Base-by-base conservation (phyloP, 2,329 filamentous ascomycete genomes). In the Scolecobasidium constrictum region DNA sequence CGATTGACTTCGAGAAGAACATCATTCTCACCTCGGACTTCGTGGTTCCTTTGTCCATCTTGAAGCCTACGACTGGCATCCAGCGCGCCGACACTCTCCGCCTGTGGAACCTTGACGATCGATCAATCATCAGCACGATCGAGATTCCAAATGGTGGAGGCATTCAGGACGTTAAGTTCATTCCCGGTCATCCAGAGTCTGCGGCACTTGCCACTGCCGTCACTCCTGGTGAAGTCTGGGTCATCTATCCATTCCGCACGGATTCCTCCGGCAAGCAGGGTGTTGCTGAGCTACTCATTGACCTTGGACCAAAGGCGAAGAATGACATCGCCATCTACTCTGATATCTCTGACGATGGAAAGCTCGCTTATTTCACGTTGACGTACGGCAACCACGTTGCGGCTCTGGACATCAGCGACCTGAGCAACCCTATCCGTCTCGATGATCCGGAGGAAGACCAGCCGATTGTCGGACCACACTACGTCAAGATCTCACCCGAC, bases 101-200 rank as follows among this genome's bases (percentile, higher is more conserved):
- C 3, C 67, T 80, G 2, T 80, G 75, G 75, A 67, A 75, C 42
- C 61, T 79, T 4, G 51, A 61, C 15, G 57, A 58, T 15, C 66
- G 71, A 41, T 72, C 62, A 39, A 79, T 79, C 47, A 65, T 78
- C 47, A 75, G 65, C 43, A 79, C 75, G 13, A 75, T 79, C 47
- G 73, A 66, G 11, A 78, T 81, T 45, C 75, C 75, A 17, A 53
- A 75, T 39, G 72, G 73, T 26, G 65, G 66, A 33, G 75, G 75
- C 47, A 78, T 79, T 40, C 75, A 79, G 52, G 75, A 80, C 48
- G 71, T 80, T 52, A 80, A 80, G 56, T 78, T 78, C 59, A 79
- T 79, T 47, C 76, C 75, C 1, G 71, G 72, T 6, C 73, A 79
- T 62, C 53, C 61, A 5, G 75, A 79, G 48, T 63, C 62, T 23